A percentile compares a stretch with the other conserved stretches of the same genome.
Conservation (phyloP, 306 rosid species). For the Rosa rugosa region DNA sequence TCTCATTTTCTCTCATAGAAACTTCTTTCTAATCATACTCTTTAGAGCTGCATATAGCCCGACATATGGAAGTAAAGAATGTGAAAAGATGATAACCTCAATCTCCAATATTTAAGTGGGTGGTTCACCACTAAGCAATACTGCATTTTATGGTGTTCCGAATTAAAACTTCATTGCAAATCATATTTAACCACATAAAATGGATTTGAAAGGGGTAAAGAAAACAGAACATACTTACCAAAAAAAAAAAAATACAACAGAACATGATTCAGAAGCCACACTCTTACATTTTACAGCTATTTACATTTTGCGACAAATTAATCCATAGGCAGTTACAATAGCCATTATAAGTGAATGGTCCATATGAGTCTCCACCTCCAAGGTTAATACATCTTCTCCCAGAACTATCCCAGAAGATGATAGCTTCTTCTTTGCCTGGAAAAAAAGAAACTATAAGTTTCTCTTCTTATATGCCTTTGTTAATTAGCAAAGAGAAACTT, state of each 20-base stretch:
- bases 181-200: too few relatives aligned
- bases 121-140: too few relatives aligned
- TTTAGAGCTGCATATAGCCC: too few relatives aligned
- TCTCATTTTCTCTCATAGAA: too few relatives aligned
- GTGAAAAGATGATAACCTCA: too few relatives aligned
- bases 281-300: not conserved
- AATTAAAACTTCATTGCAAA: too few relatives aligned
- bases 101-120: too few relatives aligned
- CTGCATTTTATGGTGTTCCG: too few relatives aligned
- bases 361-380: conserved; percentile 45
- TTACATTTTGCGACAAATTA: conserved; percentile 58
- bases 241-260: not conserved
- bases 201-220: too few relatives aligned
- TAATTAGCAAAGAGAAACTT: not conserved
- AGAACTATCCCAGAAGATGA: conserved; percentile 49
- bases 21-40: too few relatives aligned
- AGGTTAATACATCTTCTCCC: conserved; percentile 65
- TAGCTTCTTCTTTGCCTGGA: conserved; percentile 67
- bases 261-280: not conserved
- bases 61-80: too few relatives aligned
- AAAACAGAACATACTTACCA: not conserved
- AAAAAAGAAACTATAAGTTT: not conserved
- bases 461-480: not conserved
- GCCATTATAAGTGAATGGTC: conserved; percentile 72
- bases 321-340: conserved; percentile 58